phyloP scores from a whole-genome alignment of 176 grass and related monocot species.

The Oryza meridionalis region DNA sequence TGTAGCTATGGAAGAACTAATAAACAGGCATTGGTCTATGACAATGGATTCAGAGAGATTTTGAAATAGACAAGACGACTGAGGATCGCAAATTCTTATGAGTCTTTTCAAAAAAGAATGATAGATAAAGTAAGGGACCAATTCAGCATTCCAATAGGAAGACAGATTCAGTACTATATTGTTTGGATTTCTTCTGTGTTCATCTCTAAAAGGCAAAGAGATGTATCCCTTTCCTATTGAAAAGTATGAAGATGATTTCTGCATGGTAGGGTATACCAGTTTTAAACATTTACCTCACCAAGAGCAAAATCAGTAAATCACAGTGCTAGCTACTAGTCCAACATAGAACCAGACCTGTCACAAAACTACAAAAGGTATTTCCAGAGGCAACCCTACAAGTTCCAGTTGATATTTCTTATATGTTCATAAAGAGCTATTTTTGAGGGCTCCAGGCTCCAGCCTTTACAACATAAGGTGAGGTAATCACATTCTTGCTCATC shows the following conservation, averaged over 20 bases:
- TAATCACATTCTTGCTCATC: background rate
- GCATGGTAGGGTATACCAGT: background rate
- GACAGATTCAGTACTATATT: background rate
- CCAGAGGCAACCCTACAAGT: background rate
- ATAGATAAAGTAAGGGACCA: background rate
- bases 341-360: background rate
- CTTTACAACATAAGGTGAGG: background rate
- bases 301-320: background rate
- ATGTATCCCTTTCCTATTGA: too few species aligned
- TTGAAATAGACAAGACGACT: background rate
- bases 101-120: too few species aligned
- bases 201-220: background rate
- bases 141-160: background rate
- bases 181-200: background rate
- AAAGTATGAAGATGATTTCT: background rate
- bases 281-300: background rate
- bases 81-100: background rate
- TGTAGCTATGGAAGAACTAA: background rate
- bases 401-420: background rate
- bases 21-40: too few species aligned
- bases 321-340: background rate
- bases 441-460: background rate
- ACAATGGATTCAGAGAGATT: background rate
- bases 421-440: background rate
- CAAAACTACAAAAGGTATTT: background rate